Conservation (phyloP, 208 protist species). For the Herpetomonas muscarum region DNA sequence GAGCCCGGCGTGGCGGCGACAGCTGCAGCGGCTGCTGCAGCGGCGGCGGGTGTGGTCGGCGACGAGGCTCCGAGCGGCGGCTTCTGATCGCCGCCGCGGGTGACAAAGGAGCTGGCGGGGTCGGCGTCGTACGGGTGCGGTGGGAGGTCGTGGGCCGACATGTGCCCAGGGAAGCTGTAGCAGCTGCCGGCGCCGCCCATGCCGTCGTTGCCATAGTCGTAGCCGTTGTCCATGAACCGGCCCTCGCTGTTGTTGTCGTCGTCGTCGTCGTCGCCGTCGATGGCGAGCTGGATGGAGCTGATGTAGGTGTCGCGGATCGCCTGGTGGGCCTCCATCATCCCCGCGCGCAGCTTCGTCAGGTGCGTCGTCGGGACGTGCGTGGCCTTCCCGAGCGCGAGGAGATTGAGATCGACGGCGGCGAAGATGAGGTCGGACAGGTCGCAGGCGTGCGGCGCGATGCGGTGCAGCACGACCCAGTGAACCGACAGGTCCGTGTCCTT, state of each 20-base stretch:
- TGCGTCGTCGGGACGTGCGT: conserved; percentile 74
- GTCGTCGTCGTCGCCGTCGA: conserved; percentile 33
- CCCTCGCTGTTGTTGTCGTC: conserved; percentile 9
- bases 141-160: not conserved
- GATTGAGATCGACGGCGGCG: conserved; percentile 72
- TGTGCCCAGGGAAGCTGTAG: conserved; percentile 1
- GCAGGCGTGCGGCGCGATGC: conserved; percentile 72
- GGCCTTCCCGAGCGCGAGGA: conserved; percentile 73
- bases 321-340: conserved; percentile 73
- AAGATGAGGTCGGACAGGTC: conserved; percentile 84
- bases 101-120: too few species aligned
- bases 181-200: conserved; percentile 1
- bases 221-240: conserved; percentile 14
- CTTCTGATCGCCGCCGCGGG: too few species aligned
- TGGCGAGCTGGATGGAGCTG: conserved; percentile 67
- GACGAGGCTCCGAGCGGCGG: too few species aligned
- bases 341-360: conserved; percentile 67
- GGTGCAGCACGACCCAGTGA: conserved; percentile 88
- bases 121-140: too few species aligned
- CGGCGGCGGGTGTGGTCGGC: too few species aligned
- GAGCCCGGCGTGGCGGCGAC: too few species aligned
- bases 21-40: too few species aligned
- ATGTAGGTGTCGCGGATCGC: conserved; percentile 83
- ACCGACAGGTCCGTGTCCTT: conserved; percentile 56
- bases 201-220: conserved; percentile 17